Percentiles rank a stretch among this genome's conserved stretches.
Evolutionary conservation across 2,329 filamentous ascomycete genomes (phyloP).

Genomic region (Epichloe glyceriae): DNA sequence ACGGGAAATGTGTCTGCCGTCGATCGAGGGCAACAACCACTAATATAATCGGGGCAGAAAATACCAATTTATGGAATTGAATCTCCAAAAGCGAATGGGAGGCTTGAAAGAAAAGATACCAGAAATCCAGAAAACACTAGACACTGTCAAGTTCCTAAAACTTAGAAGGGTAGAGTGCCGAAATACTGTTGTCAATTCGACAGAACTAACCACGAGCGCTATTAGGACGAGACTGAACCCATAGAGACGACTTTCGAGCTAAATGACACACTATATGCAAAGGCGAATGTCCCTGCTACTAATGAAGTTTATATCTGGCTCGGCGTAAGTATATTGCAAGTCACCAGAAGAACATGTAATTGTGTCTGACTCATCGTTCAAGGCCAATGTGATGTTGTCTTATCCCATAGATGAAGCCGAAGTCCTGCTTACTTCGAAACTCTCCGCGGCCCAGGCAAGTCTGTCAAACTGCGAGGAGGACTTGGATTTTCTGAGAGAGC

Average conservation of each 20-base stretch:
- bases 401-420: conserved; percentile 87
- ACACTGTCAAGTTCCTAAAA: conserved; percentile 78
- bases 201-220: conserved; percentile 1
- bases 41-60: conserved; percentile 45
- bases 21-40: neutral
- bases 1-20: neutral
- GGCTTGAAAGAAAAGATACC: conserved; percentile 91
- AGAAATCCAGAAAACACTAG: conserved; percentile 90
- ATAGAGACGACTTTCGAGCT: conserved; percentile 92
- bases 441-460: conserved; percentile 66
- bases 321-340: conserved; percentile 44
- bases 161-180: conserved; percentile 47
- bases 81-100: conserved; percentile 68
- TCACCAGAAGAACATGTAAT: neutral
- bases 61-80: conserved; percentile 99
- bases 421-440: conserved; percentile 61
- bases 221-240: conserved; percentile 44
- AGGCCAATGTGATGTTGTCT: conserved; percentile 95
- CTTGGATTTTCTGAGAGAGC: conserved; percentile 85
- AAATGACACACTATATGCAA: conserved; percentile 89
- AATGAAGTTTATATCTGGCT: conserved; percentile 96
- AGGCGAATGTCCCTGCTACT: conserved; percentile 67
- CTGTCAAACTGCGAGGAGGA: conserved; percentile 90
- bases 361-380: conserved; percentile 6
- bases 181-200: neutral